A percentile compares a stretch with the other conserved stretches of the same genome.
phyloP scores from a whole-genome alignment of 352 stramenopile species.

The Pythium inflatum region DNA sequence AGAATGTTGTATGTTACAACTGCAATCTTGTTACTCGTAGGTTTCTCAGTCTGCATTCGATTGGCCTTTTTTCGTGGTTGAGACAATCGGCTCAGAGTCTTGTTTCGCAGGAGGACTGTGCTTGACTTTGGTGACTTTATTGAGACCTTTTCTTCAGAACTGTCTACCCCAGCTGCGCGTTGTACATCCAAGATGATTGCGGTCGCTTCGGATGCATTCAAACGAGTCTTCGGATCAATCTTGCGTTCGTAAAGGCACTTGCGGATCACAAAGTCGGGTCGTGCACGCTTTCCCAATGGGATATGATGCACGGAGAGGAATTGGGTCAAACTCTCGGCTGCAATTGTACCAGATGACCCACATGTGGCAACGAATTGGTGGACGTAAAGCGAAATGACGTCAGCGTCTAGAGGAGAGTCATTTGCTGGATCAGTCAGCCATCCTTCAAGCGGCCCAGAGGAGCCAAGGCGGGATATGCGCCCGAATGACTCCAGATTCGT shows the following conservation, averaged over 20 bases:
- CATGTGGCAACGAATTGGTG: slow-evolving; percentile 46
- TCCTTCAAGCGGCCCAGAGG: slow-evolving; percentile 19
- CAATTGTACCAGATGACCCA: slow-evolving; percentile 43
- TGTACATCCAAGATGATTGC: slow-evolving; percentile 23
- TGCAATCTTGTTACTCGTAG: slow-evolving; percentile 34
- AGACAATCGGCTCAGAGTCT: slow-evolving; percentile 15
- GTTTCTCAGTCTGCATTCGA: slow-evolving; percentile 26
- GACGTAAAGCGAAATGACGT: slow-evolving; percentile 42
- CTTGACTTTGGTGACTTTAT: background rate
- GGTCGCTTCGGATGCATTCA: slow-evolving; percentile 17
- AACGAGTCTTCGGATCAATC: slow-evolving; percentile 23
- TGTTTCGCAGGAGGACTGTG: background rate
- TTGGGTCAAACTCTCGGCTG: slow-evolving; percentile 42
- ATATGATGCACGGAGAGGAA: slow-evolving; percentile 48
- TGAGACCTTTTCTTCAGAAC: too few relatives aligned
- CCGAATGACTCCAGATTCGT: slow-evolving; percentile 21
- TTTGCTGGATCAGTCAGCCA: slow-evolving; percentile 26
- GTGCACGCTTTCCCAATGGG: slow-evolving; percentile 36
- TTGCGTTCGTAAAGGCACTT: slow-evolving; percentile 25
- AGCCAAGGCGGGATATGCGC: slow-evolving; percentile 23
- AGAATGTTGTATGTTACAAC: slow-evolving; percentile 71
- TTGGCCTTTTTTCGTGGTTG: slow-evolving; percentile 33
- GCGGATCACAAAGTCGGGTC: slow-evolving; percentile 21
- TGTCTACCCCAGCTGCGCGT: background rate
- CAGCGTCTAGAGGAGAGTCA: slow-evolving; percentile 31